A percentile compares a stretch with the other conserved stretches of the same genome.
Evolutionary conservation across 2,329 filamentous ascomycete species (phyloP).

Genomic region (Colletotrichum lupini): DNA sequence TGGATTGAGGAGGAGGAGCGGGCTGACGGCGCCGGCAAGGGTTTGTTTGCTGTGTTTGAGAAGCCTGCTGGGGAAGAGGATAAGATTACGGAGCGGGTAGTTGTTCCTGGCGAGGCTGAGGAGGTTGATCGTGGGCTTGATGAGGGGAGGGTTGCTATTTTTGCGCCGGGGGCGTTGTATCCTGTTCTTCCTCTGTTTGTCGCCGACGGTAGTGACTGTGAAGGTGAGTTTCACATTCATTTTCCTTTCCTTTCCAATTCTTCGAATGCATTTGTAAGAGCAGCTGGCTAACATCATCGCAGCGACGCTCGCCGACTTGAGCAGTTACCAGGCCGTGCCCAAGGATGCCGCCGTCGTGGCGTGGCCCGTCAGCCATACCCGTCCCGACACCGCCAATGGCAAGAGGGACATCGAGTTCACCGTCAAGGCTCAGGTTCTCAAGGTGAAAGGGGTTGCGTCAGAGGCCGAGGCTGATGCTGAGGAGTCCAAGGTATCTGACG

Average conservation of each 20-base stretch:
- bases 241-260: not conserved
- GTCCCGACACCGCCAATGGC: conserved; percentile 40
- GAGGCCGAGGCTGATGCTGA: conserved; percentile 3
- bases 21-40: conserved; percentile 43
- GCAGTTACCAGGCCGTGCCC: conserved; percentile 42
- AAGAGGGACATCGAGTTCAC: conserved; percentile 44
- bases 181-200: conserved; percentile 56
- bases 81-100: conserved; percentile 51
- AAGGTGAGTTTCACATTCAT: conserved; percentile 42
- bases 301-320: conserved; percentile 40
- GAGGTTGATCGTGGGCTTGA: conserved; percentile 40
- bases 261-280: not conserved
- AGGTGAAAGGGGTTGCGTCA: conserved; percentile 19
- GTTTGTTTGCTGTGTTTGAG: conserved; percentile 54
- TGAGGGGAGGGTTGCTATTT: conserved; percentile 50
- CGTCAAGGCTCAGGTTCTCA: conserved; percentile 45
- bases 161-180: conserved; percentile 56
- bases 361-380: conserved; percentile 44
- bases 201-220: conserved; percentile 48
- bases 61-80: conserved; percentile 50
- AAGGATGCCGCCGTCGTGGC: conserved; percentile 44
- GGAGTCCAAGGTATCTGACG: not conserved
- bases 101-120: conserved; percentile 36
- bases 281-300: not conserved
- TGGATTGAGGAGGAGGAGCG: conserved; percentile 60